Conservation (phyloP, 148 eudicot genomes). For the Fallopia convolvulus region DNA sequence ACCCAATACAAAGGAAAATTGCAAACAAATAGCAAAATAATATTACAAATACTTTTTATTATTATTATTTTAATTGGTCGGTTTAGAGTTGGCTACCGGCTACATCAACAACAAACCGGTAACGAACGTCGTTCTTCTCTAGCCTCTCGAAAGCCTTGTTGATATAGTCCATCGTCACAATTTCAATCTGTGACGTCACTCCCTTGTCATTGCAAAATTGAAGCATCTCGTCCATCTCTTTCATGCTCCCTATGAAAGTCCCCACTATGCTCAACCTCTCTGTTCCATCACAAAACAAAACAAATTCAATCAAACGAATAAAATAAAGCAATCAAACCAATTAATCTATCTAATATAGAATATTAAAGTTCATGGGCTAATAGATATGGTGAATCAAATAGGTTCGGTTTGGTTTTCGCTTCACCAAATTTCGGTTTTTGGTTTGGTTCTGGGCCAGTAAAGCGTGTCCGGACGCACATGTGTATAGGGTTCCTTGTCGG, state of each 20-base stretch:
- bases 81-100: slow-evolving; percentile 41
- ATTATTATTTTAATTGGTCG: not conserved
- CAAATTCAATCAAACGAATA: not conserved
- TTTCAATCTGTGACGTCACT: slow-evolving; percentile 56
- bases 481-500: too few species aligned
- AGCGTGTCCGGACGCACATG: too few species aligned
- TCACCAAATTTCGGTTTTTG: too few species aligned
- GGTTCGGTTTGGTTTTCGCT: too few species aligned
- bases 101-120: slow-evolving; percentile 78
- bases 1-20: not conserved
- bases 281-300: slow-evolving; percentile 8
- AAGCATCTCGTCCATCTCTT: slow-evolving; percentile 75
- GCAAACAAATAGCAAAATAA: not conserved
- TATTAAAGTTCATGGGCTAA: too few species aligned
- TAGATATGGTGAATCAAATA: too few species aligned
- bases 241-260: slow-evolving; percentile 84
- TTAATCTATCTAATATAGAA: not conserved
- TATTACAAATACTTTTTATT: not conserved
- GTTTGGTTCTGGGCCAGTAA: too few species aligned
- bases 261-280: slow-evolving; percentile 87
- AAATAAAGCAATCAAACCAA: not conserved
- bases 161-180: slow-evolving; percentile 77
- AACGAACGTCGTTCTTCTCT: slow-evolving; percentile 87
- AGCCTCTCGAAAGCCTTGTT: slow-evolving; percentile 79
- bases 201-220: slow-evolving; percentile 68